Evolutionary conservation across 495 filamentous ascomycete genomes (phyloP).

Genomic region (Lasiosphaeris hirsuta): DNA sequence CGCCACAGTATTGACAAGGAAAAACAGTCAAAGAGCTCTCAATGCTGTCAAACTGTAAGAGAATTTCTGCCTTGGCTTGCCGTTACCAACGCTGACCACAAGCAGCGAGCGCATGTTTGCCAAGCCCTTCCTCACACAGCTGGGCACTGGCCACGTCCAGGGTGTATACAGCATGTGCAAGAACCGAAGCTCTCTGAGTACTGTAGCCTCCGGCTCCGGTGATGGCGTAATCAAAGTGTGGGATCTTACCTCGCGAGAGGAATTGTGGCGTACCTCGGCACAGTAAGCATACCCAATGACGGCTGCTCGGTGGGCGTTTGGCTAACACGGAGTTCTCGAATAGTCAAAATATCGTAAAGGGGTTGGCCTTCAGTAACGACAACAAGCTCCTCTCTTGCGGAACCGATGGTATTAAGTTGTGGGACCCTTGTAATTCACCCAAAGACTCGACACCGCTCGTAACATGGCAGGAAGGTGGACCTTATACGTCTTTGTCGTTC

Average conservation of each 20-base stretch:
- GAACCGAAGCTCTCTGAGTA: conserved; percentile 62
- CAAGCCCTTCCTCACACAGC: conserved; percentile 81
- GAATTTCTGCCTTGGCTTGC: neutral
- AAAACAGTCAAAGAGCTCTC: conserved; percentile 29
- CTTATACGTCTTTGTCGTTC: conserved; percentile 81
- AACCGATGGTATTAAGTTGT: conserved; percentile 83
- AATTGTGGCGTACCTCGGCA: conserved; percentile 76
- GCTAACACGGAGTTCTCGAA: neutral
- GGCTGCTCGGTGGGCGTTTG: neutral
- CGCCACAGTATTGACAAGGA: conserved; percentile 1
- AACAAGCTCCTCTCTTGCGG: conserved; percentile 87
- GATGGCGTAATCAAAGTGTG: conserved; percentile 93
- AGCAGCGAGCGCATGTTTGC: conserved; percentile 83
- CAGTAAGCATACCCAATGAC: conserved; percentile 42
- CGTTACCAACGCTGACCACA: neutral
- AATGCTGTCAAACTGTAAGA: conserved; percentile 79
- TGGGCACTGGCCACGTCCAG: conserved; percentile 90
- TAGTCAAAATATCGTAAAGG: conserved; percentile 77
- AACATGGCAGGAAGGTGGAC: conserved; percentile 75
- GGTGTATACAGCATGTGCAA: conserved; percentile 77
- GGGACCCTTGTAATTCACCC: conserved; percentile 77
- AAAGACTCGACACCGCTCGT: conserved; percentile 62
- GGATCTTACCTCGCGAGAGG: conserved; percentile 75
- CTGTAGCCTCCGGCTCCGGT: conserved; percentile 75
- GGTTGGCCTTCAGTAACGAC: conserved; percentile 80